Evolutionary conservation across 768 basidiomycete species (phyloP), one percentile per base, ranked within the genome.

Genomic region (Kwoniella sp.): DNA sequence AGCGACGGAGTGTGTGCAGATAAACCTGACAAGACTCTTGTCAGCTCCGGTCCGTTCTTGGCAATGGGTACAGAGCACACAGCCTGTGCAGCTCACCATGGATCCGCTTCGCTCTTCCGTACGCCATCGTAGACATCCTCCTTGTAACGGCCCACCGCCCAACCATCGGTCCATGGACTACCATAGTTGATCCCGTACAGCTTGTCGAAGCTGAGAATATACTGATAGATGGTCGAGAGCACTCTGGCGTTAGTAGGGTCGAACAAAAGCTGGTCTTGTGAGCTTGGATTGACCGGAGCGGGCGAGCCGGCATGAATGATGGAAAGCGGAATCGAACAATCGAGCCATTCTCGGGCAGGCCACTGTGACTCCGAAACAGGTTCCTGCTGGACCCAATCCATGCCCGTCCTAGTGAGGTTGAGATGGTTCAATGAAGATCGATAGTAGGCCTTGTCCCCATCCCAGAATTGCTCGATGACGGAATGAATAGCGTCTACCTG

Each of bases 101-200:
- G 73, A 52, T 75, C 71, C 2, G 62, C 75, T 11, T 42, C 39
- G 32, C 70, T 68, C 9, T 38, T 59, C 8, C 68, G 65, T 3
- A 66, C 62, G 19, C 75, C 75, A 50, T 76, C 61, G 45, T 76
- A 76, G 11, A 75, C 54, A 47, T 76, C 75, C 54, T 75, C 73
- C 10, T 43, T 42, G 23, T 62, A 75, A 38, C 73, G 17, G 28
- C 64, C 61, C 46, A 76, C 42, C 22, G 63, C 46, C 71, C 72
- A 59, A 36, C 73, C 59, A 27, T 69, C 45, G 22, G 56, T 55
- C 67, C 67, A 60, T 12, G 26, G 2, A 33, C 50, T 36, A 1
- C 52, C 57, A 14, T 55, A 17, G 51, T 74, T 74, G 49, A 76
- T 62, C 39, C 25, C 31, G 52, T 76, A 76, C 4, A 73, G 45